A percentile compares a stretch with the other conserved stretches of the same genome.
phyloP scores from a whole-genome alignment of 495 filamentous ascomycete species.

The Hypomontagnella monticulosa region DNA sequence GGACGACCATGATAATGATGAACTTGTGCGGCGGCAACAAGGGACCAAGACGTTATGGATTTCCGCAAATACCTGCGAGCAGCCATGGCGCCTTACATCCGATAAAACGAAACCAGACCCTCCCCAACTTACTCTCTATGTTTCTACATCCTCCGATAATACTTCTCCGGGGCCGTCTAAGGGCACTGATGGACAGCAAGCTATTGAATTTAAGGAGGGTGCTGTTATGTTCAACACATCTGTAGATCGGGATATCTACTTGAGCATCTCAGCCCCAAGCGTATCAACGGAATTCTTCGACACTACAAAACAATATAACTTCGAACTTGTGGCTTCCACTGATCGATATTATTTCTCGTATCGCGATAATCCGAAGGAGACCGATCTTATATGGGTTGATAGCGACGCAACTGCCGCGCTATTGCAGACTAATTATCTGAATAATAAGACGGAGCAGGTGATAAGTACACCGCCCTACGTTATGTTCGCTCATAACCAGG shows the following conservation, averaged over 20 bases:
- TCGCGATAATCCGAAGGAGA: conserved; percentile 48
- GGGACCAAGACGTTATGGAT: conserved; percentile 69
- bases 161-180: conserved; percentile 71
- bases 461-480: conserved; percentile 69
- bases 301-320: conserved; percentile 68
- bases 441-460: conserved; percentile 50
- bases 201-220: conserved; percentile 60
- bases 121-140: conserved; percentile 79
- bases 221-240: conserved; percentile 67
- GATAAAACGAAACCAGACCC: conserved; percentile 52
- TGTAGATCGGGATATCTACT: conserved; percentile 70
- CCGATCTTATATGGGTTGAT: conserved; percentile 76
- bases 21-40: conserved; percentile 41
- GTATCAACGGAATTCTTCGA: conserved; percentile 59
- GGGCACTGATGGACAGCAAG: conserved; percentile 56
- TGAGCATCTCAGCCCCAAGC: conserved; percentile 76
- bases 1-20: conserved; percentile 18
- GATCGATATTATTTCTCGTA: conserved; percentile 75
- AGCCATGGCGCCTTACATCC: conserved; percentile 64
- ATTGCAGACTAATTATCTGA: conserved; percentile 76
- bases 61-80: conserved; percentile 81
- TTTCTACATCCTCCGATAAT: conserved; percentile 73
- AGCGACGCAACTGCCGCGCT: conserved; percentile 80
- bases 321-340: conserved; percentile 83
- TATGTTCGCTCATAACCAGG: conserved; percentile 78